Base-by-base conservation (phyloP, 2,329 filamentous ascomycete genomes). In the Fusarium sacchari region DNA sequence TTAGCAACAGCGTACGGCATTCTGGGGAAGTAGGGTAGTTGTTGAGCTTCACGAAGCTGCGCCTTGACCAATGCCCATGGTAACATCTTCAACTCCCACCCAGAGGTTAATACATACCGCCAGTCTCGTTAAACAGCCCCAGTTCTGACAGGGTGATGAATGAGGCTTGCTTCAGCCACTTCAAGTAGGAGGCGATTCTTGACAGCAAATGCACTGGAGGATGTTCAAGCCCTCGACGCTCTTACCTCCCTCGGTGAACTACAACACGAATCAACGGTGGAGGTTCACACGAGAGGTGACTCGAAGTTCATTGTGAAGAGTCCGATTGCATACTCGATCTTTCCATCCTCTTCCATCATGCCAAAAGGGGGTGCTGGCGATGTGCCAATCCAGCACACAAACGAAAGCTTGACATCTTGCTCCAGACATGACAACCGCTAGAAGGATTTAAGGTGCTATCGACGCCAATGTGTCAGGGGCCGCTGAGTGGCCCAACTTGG, bases 231-330 rank as follows among this genome's bases (percentile, higher is more conserved):
- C 4, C 17, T 50, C 30, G 0, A 20, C 6, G 6, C 22, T 15
- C 3, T 14, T 11, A 3, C 1, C 4, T 17, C 17, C 3, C 3
- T 32, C 11, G 7, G 30, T 17, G 6, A 10, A 15, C 8, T 11
- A 14, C 26, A 8, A 12, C 10, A 8, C 4, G 0, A 15, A 11
- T 2, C 1, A 6, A 30, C 12, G 22, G 15, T 14, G 12, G 17
- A 34, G 2, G 2, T 6, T 0, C 4, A 2, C 0, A 14, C 6
- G 10, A 6, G 18, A 22, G n/a, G 7, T 22, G 10, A 3, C 24
- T 26, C 0, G 2, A 12, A 13, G n/a, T 15, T 50, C 17, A 7
- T 8, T 32, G 32, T 4, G 32, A 32, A 32, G 12, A 14, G 32
- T 32, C 32, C 32, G 32, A 32, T 14, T 32, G 14, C 32, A 32